These are phyloP conservation scores for Zygosaccharomyces bailii DNA, from an alignment of 805 yeast species.

Conservation along the genomic window DNA sequence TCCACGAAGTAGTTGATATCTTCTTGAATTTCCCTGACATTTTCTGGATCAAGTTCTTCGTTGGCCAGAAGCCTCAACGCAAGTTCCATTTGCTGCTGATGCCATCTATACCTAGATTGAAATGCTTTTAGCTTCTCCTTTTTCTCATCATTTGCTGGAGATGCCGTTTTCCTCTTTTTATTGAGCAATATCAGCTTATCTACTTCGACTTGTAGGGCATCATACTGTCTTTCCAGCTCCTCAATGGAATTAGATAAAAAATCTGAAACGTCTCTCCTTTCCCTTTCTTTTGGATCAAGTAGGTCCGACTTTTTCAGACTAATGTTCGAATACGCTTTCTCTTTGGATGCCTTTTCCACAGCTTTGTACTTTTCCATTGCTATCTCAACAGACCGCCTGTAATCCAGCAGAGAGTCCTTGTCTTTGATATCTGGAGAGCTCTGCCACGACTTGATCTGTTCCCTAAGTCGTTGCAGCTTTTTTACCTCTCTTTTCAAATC, in stretches of 20 bases:
- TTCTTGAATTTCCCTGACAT: slow-evolving; percentile 71
- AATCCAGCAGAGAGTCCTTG: slow-evolving; percentile 77
- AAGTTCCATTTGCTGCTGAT: slow-evolving; percentile 72
- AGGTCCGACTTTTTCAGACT: slow-evolving; percentile 68
- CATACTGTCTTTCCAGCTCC: slow-evolving; percentile 78
- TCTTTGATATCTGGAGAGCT: slow-evolving; percentile 88
- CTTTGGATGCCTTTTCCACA: slow-evolving; percentile 88
- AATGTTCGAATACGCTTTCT: slow-evolving; percentile 90
- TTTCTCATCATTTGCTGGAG: slow-evolving; percentile 32
- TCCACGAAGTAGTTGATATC: slow-evolving; percentile 91
- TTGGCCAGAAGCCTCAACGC: slow-evolving; percentile 76
- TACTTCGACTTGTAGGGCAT: slow-evolving; percentile 59
- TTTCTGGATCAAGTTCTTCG: slow-evolving; percentile 75
- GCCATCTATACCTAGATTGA: slow-evolving; percentile 73
- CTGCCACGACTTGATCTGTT: slow-evolving; percentile 94
- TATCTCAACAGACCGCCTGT: slow-evolving; percentile 61
- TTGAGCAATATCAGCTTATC: slow-evolving; percentile 31
- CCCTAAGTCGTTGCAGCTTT: slow-evolving; percentile 87
- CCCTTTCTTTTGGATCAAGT: slow-evolving; percentile 75
- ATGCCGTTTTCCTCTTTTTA: slow-evolving; percentile 35
- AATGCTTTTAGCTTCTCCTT: slow-evolving; percentile 54
- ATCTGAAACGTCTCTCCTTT: slow-evolving; percentile 66
- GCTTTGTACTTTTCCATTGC: slow-evolving; percentile 97
- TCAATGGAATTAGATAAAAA: slow-evolving; percentile 70
- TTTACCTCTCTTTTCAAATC: slow-evolving; percentile 94